A percentile compares a stretch with the other conserved stretches of the same genome.
Conservation (phyloP, 306 rosid species). For the Cicer yamashitae region DNA sequence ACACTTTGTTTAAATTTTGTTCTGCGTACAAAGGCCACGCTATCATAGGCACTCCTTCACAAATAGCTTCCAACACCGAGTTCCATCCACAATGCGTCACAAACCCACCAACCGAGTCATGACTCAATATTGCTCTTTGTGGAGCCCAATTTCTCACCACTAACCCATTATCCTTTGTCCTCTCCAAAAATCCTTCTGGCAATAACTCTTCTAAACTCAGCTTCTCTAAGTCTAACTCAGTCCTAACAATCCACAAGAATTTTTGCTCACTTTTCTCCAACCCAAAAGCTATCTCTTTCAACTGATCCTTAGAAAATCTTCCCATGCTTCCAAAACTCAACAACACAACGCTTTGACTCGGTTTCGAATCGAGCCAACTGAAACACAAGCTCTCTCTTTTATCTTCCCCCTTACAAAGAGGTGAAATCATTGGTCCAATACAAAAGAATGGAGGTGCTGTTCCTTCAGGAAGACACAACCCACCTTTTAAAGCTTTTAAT, state of each 20-base stretch:
- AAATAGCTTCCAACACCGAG: conserved; percentile 62
- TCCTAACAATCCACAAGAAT: conserved; percentile 65
- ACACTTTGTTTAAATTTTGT: conserved; percentile 49
- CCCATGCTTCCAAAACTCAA: conserved; percentile 74
- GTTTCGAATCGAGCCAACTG: conserved; percentile 64
- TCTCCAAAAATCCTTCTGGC: neutral
- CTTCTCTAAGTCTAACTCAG: conserved; percentile 10
- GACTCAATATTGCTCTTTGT: conserved; percentile 55
- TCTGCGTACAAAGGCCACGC: conserved; percentile 71
- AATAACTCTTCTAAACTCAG: neutral
- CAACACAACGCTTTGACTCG: conserved; percentile 59
- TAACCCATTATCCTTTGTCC: neutral
- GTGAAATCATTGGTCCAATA: conserved; percentile 51
- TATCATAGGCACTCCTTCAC: conserved; percentile 47
- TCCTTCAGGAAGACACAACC: conserved; percentile 33
- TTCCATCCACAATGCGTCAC: conserved; percentile 80
- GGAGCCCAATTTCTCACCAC: conserved; percentile 69
- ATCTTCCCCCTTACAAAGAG: neutral
- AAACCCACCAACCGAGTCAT: conserved; percentile 68
- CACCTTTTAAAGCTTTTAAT: conserved; percentile 39
- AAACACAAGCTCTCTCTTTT: conserved; percentile 52
- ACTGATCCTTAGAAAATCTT: conserved; percentile 45
- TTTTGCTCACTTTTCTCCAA: conserved; percentile 60
- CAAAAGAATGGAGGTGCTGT: conserved; percentile 38
- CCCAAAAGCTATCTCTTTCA: conserved; percentile 60